Base-by-base conservation (phyloP, 805 yeast genomes). In the Nakazawaea ambrosiae region DNA sequence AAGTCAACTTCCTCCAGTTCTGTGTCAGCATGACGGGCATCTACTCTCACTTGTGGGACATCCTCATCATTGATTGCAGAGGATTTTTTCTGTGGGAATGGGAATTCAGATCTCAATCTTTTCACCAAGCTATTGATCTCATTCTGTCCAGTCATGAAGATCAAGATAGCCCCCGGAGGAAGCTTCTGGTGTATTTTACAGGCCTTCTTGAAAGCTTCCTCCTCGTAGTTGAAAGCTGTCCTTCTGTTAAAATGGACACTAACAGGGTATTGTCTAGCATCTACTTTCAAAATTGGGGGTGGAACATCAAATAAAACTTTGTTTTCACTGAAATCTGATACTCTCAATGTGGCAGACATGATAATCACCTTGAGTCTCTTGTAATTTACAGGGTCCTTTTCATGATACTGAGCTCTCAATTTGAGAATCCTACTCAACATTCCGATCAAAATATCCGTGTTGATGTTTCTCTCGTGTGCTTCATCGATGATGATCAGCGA, bases 281-380 rank as follows among this genome's bases (percentile, higher is more conserved):
- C 90, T 11, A 92, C 88, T 47, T 81, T 81, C 26, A 94, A 61
- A 25, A 94, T 75, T 2, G 98, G 98, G 1, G 98, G 98, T 0
- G 84, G 78, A 0, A 52, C 49, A 14, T 67, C 58, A 51, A 94
- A 92, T 23, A 94, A 63, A 2, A 68, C 60, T 12, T 59, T 54
- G 56, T 92, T 92, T 50, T 88, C 95, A 36, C 96, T 77, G 53
- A 92, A 92, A 57, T 92, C 99, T 12, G 90, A 63, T 1, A 92
- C 97, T 49, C 97, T 70, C 42, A 92, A 68, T 0, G 99, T 92
- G 14, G 99, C 99, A 31, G 97, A 89, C 99, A 92, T 92, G 49
- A 92, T 81, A 20, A 92, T 73, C 41, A 92, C 60, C 55, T 90
- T 92, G 42, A 92, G 65, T 10, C 82, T 88, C 44, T 70, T 75